Evolutionary conservation across 441 rosid genomes (phyloP).

Genomic region (Bocquillonia castaneifolia): DNA sequence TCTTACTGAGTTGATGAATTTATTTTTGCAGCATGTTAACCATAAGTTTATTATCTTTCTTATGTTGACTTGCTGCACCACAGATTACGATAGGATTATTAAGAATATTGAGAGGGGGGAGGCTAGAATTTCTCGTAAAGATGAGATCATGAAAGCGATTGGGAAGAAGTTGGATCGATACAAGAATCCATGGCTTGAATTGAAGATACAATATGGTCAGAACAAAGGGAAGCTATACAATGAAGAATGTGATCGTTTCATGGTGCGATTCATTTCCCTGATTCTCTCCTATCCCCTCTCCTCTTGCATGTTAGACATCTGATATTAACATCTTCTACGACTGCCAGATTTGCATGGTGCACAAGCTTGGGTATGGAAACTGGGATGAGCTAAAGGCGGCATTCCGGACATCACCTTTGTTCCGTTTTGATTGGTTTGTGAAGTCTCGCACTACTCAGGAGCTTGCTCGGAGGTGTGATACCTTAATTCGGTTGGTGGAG

Average conservation of each 20-base stretch:
- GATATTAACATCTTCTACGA: constrained; percentile 16
- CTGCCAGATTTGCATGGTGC: constrained; percentile 92
- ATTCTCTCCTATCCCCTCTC: background rate
- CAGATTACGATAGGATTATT: constrained; percentile 93
- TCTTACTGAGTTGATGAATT: too few species aligned
- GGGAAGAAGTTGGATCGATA: constrained; percentile 97
- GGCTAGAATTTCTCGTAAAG: constrained; percentile 90
- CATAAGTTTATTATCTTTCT: too few species aligned
- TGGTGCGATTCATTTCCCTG: constrained; percentile 42
- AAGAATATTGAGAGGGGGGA: constrained; percentile 99
- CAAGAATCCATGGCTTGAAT: constrained; percentile 96
- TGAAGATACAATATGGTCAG: constrained; percentile 98
- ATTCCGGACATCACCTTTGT: constrained; percentile 74
- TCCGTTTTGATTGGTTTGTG: constrained; percentile 96
- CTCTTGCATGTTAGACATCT: too few species aligned
- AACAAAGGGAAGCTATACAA: constrained; percentile 96
- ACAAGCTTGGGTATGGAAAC: constrained; percentile 97
- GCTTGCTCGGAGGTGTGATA: constrained; percentile 95
- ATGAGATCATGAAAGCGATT: constrained; percentile 98
- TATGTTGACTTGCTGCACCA: constrained; percentile 2
- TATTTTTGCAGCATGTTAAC: too few species aligned
- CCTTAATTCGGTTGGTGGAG: constrained; percentile 90
- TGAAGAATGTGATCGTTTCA: constrained; percentile 98
- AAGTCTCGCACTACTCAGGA: constrained; percentile 93
- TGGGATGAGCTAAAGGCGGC: constrained; percentile 98